Base-by-base conservation (phyloP, 768 basidiomycete genomes). In the Kwoniella bestiolae region DNA sequence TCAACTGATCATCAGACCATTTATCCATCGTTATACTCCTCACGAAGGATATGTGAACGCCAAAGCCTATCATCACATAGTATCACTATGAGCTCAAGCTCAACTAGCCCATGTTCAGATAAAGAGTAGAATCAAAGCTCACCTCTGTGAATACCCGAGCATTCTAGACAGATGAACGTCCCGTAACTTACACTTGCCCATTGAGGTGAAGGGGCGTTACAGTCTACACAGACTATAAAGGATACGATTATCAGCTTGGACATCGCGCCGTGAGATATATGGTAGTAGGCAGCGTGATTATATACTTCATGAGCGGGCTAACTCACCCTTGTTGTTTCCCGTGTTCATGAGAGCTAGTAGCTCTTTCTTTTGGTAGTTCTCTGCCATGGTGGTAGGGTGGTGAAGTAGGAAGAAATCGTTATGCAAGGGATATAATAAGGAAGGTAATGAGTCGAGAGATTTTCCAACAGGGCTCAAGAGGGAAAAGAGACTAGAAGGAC, bases 11-110 rank as follows among this genome's bases (percentile, higher is more conserved):
- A 38, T 88, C 86, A 70, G 91, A 89, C 92, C 94, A 96, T 70
- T 92, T 90, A 82, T 96, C 94, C 94, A 96, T 97, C 59, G 93
- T 93, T 69, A 94, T 87, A 45, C 91, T 92, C 78, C 94, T 86
- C 60, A 95, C 91, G 81, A 94, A 95, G 16, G 74, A 79, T 79
- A 97, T 87, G 81, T 98, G 95, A 16, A 96, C 94, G 46, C 95
- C 95, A 77, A 96, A 92, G 2, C 91, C 89, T 83, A 38, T 91
- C 84, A 82, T 94, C 94, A 44, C 2, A 5, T 21, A 3, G 86
- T 83, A 35, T 90, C 90, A 29, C 89, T 89, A 78, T 34, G 57
- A 21, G 2, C 18, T 38, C 34, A 57, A 16, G 16, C 34, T 18
- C 12, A 9, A 0, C 3, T 14, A 4, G 25, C 14, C 34, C 8